A percentile compares a stretch with the other conserved stretches of the same genome.
Evolutionary conservation across 306 rosid species (phyloP).

Genomic region (Sicyos edulis): DNA sequence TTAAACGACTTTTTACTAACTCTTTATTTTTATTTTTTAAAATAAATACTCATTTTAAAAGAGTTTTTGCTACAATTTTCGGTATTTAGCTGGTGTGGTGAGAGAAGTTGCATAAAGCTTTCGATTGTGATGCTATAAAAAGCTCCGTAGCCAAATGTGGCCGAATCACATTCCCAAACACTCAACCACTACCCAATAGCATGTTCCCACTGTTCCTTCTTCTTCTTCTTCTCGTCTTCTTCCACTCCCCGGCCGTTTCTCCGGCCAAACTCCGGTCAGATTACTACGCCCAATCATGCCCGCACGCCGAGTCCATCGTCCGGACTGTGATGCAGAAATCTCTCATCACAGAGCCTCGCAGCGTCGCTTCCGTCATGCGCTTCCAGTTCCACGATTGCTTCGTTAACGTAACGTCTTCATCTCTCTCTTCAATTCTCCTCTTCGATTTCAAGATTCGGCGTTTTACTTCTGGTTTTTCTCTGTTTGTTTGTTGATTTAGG

Average conservation of each 20-base stretch:
- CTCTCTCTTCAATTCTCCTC: not conserved
- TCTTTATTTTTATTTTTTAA: no score
- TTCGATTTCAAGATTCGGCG: not conserved
- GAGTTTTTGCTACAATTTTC: no score
- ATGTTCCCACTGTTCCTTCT: slow-evolving; percentile 27
- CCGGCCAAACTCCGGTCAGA: slow-evolving; percentile 43
- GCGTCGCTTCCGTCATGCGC: slow-evolving; percentile 88
- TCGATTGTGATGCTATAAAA: not conserved
- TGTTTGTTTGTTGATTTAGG: slow-evolving; percentile 31
- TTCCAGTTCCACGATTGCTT: slow-evolving; percentile 88
- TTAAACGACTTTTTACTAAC: no score
- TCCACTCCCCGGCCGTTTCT: slow-evolving; percentile 19
- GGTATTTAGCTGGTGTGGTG: no score
- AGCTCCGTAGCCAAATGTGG: not conserved
- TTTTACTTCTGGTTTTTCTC: not conserved
- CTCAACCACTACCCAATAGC: not conserved
- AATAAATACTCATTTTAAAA: no score
- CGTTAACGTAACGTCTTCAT: slow-evolving; percentile 38
- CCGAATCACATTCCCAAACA: not conserved
- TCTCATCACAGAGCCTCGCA: slow-evolving; percentile 49
- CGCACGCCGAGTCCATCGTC: slow-evolving; percentile 49
- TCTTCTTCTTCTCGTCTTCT: slow-evolving; percentile 21
- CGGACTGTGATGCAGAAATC: slow-evolving; percentile 59
- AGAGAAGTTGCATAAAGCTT: no score
- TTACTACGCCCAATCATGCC: slow-evolving; percentile 51